phyloP scores from a whole-genome alignment of 441 rosid species.

The Cnidoscolus chayamansa region DNA sequence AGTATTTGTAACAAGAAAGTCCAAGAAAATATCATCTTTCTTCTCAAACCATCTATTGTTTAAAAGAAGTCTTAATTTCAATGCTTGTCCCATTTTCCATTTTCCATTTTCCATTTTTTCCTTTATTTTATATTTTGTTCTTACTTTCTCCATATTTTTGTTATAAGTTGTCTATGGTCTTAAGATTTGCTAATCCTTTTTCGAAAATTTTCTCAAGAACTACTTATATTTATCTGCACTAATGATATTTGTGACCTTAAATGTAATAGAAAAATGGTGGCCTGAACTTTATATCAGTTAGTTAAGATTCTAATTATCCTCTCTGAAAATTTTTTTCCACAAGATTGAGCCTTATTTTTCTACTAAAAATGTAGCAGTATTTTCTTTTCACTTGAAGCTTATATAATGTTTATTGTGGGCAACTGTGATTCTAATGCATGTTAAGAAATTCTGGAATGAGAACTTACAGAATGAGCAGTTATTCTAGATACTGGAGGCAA shows the following conservation, averaged over 20 bases:
- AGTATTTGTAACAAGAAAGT: no score
- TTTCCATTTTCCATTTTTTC: neutral
- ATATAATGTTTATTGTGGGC: neutral
- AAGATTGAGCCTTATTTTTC: neutral
- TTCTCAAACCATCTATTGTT: neutral
- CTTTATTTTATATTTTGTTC: neutral
- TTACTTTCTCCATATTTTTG: neutral
- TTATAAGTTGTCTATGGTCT: neutral
- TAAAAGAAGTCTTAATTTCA: neutral
- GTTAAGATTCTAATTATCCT: neutral
- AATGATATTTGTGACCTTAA: neutral
- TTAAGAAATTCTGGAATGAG: conserved; percentile 15
- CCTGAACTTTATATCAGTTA: neutral
- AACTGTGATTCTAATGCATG: conserved; percentile 12
- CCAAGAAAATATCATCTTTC: neutral
- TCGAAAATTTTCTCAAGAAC: no score
- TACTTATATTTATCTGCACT: neutral
- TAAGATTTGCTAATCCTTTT: neutral
- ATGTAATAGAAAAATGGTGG: neutral
- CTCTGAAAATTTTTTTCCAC: neutral
- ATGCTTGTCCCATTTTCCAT: neutral
- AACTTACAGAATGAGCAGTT: conserved; percentile 43
- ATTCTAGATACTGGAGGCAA: conserved; percentile 68
- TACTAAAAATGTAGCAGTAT: neutral
- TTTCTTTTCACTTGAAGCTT: neutral